phyloP scores from a whole-genome alignment of 2,329 filamentous ascomycete species.

The Tolypocladium ovalisporum region DNA sequence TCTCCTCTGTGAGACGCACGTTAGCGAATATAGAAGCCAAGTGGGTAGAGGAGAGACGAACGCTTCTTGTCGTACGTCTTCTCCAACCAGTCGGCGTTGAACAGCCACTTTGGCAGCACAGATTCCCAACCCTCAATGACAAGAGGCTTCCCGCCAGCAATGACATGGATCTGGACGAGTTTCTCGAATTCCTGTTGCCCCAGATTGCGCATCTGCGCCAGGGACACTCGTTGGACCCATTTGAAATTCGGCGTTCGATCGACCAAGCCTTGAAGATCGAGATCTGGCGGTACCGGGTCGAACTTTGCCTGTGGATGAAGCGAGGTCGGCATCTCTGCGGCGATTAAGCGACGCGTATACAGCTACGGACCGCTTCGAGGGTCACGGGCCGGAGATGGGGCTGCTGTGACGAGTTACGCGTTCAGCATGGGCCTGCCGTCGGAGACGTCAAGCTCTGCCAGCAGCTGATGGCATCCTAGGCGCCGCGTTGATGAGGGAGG shows the following conservation, averaged over 20 bases:
- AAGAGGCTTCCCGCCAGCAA: slow-evolving; percentile 74
- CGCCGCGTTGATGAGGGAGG: not conserved
- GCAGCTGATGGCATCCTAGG: not conserved
- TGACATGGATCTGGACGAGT: slow-evolving; percentile 72
- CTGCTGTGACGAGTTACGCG: not conserved
- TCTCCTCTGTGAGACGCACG: slow-evolving; percentile 50
- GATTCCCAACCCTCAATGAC: slow-evolving; percentile 84
- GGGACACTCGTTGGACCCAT: slow-evolving; percentile 72
- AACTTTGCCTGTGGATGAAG: slow-evolving; percentile 79
- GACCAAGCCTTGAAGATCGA: slow-evolving; percentile 68
- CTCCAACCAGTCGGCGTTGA: slow-evolving; percentile 71
- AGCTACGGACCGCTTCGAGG: not conserved
- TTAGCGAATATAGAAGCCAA: slow-evolving; percentile 8
- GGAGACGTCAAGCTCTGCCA: not conserved
- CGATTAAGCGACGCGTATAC: not conserved
- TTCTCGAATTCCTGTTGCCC: slow-evolving; percentile 75
- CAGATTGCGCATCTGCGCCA: slow-evolving; percentile 65
- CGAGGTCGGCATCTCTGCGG: slow-evolving; percentile 55
- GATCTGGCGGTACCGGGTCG: slow-evolving; percentile 77
- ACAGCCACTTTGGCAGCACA: slow-evolving; percentile 64
- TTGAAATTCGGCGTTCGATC: slow-evolving; percentile 75
- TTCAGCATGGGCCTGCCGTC: not conserved
- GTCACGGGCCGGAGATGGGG: not conserved
- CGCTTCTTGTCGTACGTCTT: slow-evolving; percentile 69
- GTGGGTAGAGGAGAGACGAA: slow-evolving; percentile 26